A percentile compares a stretch with the other conserved stretches of the same genome.
Evolutionary conservation across 768 basidiomycete genomes (phyloP).

Genomic region (Suillus cothurnatus): DNA sequence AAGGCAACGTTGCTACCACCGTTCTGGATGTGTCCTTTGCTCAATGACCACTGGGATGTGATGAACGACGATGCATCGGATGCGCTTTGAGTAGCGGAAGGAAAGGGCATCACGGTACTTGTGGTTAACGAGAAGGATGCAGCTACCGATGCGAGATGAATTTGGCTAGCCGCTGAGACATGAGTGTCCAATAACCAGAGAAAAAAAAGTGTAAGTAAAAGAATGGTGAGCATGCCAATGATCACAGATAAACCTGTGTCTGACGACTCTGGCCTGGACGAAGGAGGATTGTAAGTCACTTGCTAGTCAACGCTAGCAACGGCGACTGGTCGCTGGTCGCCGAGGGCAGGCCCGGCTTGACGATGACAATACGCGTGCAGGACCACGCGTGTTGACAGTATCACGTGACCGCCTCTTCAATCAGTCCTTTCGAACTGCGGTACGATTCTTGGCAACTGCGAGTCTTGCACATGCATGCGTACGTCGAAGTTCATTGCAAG

Average conservation of each 20-base stretch:
- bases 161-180: constrained; percentile 7
- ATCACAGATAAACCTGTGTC: not conserved
- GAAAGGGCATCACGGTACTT: constrained; percentile 66
- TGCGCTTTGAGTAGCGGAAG: constrained; percentile 57
- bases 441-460: not conserved
- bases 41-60: constrained; percentile 60
- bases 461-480: no score
- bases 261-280: not conserved
- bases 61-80: constrained; percentile 53
- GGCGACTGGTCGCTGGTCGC: not conserved
- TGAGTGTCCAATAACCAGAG: not conserved
- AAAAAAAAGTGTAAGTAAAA: not conserved
- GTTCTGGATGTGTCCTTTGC: constrained; percentile 62
- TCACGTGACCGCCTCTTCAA: no score
- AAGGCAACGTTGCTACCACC: constrained; percentile 58
- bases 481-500: not conserved
- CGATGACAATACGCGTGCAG: no score
- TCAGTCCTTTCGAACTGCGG: no score
- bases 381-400: no score
- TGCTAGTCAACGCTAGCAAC: not conserved
- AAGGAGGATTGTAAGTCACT: not conserved
- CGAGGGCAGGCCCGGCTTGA: not conserved
- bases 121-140: constrained; percentile 56
- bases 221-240: not conserved
- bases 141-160: constrained; percentile 38